Evolutionary conservation across 345 rosid genomes (phyloP).

Genomic region (Bruguiera parviflora): DNA sequence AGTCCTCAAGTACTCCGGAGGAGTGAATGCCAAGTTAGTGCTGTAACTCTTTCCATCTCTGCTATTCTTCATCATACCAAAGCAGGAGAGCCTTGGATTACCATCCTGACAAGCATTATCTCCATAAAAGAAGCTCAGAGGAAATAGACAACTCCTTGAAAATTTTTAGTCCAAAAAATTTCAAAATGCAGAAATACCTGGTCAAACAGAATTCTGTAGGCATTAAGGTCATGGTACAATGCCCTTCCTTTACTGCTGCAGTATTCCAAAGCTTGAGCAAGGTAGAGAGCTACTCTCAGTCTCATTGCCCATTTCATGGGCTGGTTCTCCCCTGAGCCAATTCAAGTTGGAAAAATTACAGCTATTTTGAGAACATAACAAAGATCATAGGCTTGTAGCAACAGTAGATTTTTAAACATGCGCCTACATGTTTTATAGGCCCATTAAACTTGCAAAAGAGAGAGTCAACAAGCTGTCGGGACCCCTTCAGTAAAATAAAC

Average conservation of each 20-base stretch:
- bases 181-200: slow-evolving; percentile 38
- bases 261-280: slow-evolving; percentile 90
- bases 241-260: slow-evolving; percentile 88
- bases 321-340: slow-evolving; percentile 80
- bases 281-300: slow-evolving; percentile 77
- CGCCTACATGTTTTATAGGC: no score
- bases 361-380: not conserved
- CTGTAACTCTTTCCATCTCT: slow-evolving; percentile 95
- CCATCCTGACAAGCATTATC: slow-evolving; percentile 58
- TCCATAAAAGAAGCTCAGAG: not conserved
- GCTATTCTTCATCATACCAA: slow-evolving; percentile 94
- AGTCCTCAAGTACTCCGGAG: slow-evolving; percentile 87
- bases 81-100: slow-evolving; percentile 87
- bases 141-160: not conserved
- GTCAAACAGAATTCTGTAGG: slow-evolving; percentile 88
- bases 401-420: not conserved
- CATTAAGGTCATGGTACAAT: slow-evolving; percentile 93
- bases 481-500: no score
- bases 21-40: slow-evolving; percentile 95
- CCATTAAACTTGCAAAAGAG: no score
- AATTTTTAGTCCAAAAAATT: not conserved
- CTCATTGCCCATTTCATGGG: slow-evolving; percentile 99
- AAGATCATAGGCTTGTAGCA: not conserved
- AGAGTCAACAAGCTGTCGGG: no score
- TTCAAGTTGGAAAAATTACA: slow-evolving; percentile 1